Evolutionary conservation across 2,329 filamentous ascomycete species (phyloP), one percentile per base, ranked within the genome.

Genomic region (Helotiales sp.): DNA sequence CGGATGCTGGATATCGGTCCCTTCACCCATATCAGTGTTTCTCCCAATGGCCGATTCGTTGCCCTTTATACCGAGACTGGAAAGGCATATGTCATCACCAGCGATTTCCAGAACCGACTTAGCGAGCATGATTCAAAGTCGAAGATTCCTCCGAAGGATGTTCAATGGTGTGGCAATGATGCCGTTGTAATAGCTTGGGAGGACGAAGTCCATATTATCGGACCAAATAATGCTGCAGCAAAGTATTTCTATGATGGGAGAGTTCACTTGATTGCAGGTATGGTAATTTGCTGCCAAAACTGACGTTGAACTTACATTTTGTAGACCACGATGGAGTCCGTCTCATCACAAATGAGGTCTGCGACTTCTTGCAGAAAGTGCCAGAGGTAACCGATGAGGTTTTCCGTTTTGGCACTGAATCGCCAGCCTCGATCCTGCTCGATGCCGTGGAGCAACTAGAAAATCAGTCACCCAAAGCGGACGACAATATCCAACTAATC

Each of bases 111-210:
- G 77, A 93, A 91, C 75, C 90, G 94, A 65, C 84, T 97, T 69
- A 95, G 93, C 77, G 94, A 98, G 80, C 95, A 98, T 77, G 89
- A 97, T 75, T 95, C 94, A 0, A 90, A 90, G 72, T 94, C 93
- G 10, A 91, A 91, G 78, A 97, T 93, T 5, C 85, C 90, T 1
- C 96, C 96, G 3, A 91, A 93, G 74, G 93, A 96, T 70, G 86
- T 99, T 69, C 91, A 96, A 74, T 99, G 96, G 96, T 99, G 96
- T 78, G 96, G 96, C 5, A 95, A 96, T 74, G 95, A 98, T 79
- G 93, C 94, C 15, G 91, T 96, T 3, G 88, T 97, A 30, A 88
- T 99, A 74, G 94, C 94, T 0, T 99, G 96, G 96, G 96, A 98
- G 76, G 96, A 99, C 76, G 96, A 99, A 78, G 90, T 99, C 3